These are phyloP conservation scores for Chlamydomonas schloesseri DNA, from an alignment of 139 green algal genomes.

Conservation along the genomic window DNA sequence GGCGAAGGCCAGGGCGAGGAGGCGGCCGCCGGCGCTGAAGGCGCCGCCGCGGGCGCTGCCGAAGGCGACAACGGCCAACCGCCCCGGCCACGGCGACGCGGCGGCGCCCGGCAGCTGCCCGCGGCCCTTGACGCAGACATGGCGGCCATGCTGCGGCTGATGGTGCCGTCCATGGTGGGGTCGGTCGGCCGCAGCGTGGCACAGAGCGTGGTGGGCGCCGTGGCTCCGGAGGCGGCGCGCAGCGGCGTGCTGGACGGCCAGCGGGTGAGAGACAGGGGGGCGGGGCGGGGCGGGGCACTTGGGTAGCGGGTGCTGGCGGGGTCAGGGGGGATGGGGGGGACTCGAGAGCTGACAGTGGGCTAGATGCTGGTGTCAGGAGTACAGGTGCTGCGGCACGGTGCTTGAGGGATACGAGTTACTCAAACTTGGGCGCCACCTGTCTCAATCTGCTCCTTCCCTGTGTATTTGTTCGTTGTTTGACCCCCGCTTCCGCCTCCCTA, in stretches of 20 bases:
- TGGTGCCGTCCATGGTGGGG: constrained; percentile 7
- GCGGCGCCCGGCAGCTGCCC: background rate
- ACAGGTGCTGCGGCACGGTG: too few species aligned
- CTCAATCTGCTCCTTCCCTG: too few species aligned
- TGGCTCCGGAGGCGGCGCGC: background rate
- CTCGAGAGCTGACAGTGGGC: background rate
- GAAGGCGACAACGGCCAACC: background rate
- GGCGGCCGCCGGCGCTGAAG: background rate
- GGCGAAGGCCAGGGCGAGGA: too few species aligned
- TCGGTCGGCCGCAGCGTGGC: constrained; percentile 9
- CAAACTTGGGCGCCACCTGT: too few species aligned
- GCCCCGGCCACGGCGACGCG: background rate
- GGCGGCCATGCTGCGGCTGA: constrained; percentile 1
- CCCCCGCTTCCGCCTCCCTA: background rate
- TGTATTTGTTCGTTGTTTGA: too few species aligned
- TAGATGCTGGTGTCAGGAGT: too few species aligned
- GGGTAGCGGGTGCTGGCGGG: background rate
- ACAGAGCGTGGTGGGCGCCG: constrained; percentile 15
- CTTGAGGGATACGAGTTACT: too few species aligned
- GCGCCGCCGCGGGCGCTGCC: background rate
- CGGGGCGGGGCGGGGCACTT: too few species aligned
- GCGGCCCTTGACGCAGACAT: constrained; percentile 12
- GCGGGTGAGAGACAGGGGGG: background rate
- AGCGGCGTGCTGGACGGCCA: constrained; percentile 28
- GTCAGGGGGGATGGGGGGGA: too few species aligned